Conservation (phyloP, 805 yeast genomes). For the Starmera pachycereana region DNA sequence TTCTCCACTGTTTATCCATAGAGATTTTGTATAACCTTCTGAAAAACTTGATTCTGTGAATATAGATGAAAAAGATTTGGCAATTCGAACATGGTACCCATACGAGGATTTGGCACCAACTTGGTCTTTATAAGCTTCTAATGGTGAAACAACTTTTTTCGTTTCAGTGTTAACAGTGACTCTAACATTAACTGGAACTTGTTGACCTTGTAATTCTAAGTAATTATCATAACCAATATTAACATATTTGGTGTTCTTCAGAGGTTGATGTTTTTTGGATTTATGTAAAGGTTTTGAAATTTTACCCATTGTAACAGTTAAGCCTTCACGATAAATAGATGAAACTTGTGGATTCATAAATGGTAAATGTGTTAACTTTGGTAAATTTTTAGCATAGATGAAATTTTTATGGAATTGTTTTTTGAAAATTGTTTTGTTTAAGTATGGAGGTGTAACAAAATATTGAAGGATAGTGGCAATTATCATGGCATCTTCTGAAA, state of each 20-base stretch:
- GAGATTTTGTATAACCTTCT: constrained; percentile 59
- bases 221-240: constrained; percentile 60
- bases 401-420: constrained; percentile 35
- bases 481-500: constrained; percentile 32
- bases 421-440: constrained; percentile 55
- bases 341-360: constrained; percentile 41
- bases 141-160: constrained; percentile 57
- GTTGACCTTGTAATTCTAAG: constrained; percentile 45
- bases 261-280: constrained; percentile 38
- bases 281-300: constrained; percentile 20
- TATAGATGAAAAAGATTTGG: constrained; percentile 45
- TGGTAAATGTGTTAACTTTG: constrained; percentile 65
- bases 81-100: constrained; percentile 70
- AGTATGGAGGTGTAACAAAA: constrained; percentile 78
- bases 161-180: constrained; percentile 68
- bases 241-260: constrained; percentile 57
- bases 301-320: constrained; percentile 30
- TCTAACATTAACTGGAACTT: constrained; percentile 67
- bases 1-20: constrained; percentile 61
- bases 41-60: constrained; percentile 61
- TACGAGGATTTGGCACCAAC: constrained; percentile 50
- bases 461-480: constrained; percentile 67
- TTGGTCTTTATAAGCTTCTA: constrained; percentile 53
- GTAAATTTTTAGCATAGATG: constrained; percentile 56
- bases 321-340: constrained; percentile 53